Evolutionary conservation across 73 alveolate genomes (phyloP), one percentile per base, ranked within the genome.

Genomic region (Blepharisma japonicum): DNA sequence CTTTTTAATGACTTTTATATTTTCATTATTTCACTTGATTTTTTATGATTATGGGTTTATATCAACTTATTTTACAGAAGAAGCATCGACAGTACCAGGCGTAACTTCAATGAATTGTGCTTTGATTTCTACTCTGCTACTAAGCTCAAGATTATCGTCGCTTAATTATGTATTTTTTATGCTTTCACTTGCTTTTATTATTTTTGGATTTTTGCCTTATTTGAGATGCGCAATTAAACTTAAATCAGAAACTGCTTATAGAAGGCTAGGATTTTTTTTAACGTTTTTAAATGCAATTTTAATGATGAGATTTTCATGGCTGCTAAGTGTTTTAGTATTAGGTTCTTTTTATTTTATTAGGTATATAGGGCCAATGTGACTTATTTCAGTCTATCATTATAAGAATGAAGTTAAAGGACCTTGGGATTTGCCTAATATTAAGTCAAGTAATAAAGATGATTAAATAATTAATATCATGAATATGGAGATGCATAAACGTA

Each of bases 371-470:
- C 74, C 74, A 14, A n/a, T 61, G 46, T 61, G 74, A 39, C 74
- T 61, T 61, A 14, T 61, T 25, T 61, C 74, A 25, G 74, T 61
- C 11, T 61, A 25, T 25, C 46, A 14, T 25, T 61, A 61, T 25
- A 61, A 61, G 23, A 61, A 61, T 25, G 74, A 61, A 39, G 23
- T 61, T 39, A 61, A 25, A 61, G 74, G 74, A 18, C 74, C 74
- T 25, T 61, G 74, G 74, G 74, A 61, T 39, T 39, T 61, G 38
- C 74, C 74, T 1, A 39, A 20, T 8, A 61, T 61, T 18, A 61
- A 61, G 23, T 20, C 14, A 25, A 32, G 42, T 32, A 32, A 32
- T 32, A 32, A 32, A 32, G 42, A 32, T 32, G 42, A 32, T 32
- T 32, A 32, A 32, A 32, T 32, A 32, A 32, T 32, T 32, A 32